Evolutionary conservation across 129 eudicot species (phyloP).

Genomic region (Silybum marianum): DNA sequence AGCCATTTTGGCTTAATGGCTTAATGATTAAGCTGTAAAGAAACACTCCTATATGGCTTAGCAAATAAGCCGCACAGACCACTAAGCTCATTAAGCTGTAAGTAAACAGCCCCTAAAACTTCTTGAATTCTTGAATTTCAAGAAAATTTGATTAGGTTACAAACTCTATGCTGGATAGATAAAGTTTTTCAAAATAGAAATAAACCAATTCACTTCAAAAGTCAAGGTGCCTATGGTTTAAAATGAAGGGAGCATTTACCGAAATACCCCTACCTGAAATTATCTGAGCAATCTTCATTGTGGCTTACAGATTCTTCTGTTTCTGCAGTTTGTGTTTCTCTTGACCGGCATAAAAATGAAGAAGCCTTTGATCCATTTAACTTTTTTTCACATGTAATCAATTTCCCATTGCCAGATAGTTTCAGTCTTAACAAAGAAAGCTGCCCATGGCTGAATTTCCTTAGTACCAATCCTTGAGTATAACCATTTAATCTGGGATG

Average conservation of each 20-base stretch:
- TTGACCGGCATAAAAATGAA: slow-evolving; percentile 61
- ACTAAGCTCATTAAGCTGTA: no score
- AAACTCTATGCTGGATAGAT: no score
- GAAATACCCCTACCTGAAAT: slow-evolving; percentile 53
- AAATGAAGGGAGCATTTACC: background rate
- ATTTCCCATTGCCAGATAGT: slow-evolving; percentile 30
- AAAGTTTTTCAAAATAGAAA: no score
- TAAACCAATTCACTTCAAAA: no score
- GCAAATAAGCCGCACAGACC: no score
- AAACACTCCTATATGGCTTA: no score
- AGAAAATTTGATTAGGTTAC: no score
- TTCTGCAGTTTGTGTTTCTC: slow-evolving; percentile 59
- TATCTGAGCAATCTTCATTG: slow-evolving; percentile 52
- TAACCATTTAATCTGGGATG: slow-evolving; percentile 47
- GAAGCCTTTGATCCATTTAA: slow-evolving; percentile 26
- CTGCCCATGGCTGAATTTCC: slow-evolving; percentile 43
- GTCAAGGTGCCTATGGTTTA: background rate
- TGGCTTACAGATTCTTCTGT: slow-evolving; percentile 51
- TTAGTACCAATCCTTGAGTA: slow-evolving; percentile 43
- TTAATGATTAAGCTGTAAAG: no score
- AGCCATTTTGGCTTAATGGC: no score
- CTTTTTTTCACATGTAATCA: slow-evolving; percentile 31
- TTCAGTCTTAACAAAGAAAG: slow-evolving; percentile 41
- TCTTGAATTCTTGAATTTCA: no score
- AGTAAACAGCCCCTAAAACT: no score